Conservation (phyloP, 108 stramenopile species). For the Cyclotella cryptica region DNA sequence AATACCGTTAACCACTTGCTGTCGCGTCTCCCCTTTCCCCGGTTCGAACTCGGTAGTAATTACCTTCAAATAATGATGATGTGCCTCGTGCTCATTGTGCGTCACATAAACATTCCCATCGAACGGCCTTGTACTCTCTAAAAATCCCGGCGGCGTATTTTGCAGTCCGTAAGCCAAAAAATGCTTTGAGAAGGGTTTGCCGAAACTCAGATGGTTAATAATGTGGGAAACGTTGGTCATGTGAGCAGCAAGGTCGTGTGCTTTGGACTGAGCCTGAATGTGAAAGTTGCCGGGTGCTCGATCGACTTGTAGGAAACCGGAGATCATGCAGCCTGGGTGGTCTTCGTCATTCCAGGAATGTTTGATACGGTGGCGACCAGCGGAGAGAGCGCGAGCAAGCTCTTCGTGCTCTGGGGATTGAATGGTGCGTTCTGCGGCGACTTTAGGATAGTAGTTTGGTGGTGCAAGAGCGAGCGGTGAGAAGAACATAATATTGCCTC, state of each 20-base stretch:
- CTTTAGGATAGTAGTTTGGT: slow-evolving; percentile 19
- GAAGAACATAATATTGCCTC: no score
- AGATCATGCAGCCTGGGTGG: slow-evolving; percentile 87
- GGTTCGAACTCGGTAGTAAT: slow-evolving; percentile 81
- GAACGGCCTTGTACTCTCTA: slow-evolving; percentile 66
- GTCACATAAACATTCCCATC: slow-evolving; percentile 91
- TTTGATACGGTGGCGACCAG: slow-evolving; percentile 37
- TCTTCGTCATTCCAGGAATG: slow-evolving; percentile 63
- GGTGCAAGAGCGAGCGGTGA: background rate
- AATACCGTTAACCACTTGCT: slow-evolving; percentile 18
- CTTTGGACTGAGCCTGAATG: slow-evolving; percentile 86
- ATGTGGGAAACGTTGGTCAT: slow-evolving; percentile 93
- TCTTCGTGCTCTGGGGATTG: slow-evolving; percentile 41
- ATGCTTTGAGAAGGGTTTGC: slow-evolving; percentile 62
- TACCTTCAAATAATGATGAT: slow-evolving; percentile 98
- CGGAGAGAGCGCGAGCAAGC: slow-evolving; percentile 43
- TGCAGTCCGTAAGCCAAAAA: slow-evolving; percentile 44
- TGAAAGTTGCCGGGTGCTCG: slow-evolving; percentile 98
- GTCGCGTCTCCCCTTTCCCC: background rate
- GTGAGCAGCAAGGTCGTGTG: slow-evolving; percentile 91
- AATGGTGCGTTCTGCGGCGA: slow-evolving; percentile 35
- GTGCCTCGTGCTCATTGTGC: slow-evolving; percentile 84
- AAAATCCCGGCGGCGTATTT: slow-evolving; percentile 61
- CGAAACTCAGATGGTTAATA: slow-evolving; percentile 88
- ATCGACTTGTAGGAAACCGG: slow-evolving; percentile 84